These are phyloP conservation scores for Pigoraptor vietnamica DNA, from an alignment of 78 protist genomes.

Conservation along the genomic window DNA sequence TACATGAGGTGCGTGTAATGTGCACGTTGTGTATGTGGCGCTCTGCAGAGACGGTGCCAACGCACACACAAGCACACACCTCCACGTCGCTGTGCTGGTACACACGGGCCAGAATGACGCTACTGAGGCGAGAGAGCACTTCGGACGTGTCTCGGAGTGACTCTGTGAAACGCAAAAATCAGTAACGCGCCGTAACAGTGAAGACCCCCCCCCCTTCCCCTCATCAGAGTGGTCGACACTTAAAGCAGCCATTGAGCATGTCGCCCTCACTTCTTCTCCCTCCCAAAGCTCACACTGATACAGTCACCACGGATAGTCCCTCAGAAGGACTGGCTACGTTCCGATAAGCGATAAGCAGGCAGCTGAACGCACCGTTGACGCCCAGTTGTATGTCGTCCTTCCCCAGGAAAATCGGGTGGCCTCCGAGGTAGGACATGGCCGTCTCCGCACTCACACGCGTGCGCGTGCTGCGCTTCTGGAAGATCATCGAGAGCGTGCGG, in stretches of 20 bases:
- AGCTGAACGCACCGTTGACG: slow-evolving; percentile 39
- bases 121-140: slow-evolving; percentile 34
- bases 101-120: slow-evolving; percentile 58
- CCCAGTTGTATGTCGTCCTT: slow-evolving; percentile 68
- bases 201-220: too few relatives aligned
- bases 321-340: too few relatives aligned
- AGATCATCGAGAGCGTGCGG: slow-evolving; percentile 59
- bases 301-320: too few relatives aligned
- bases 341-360: too few relatives aligned
- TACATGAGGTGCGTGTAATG: too few relatives aligned
- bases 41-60: too few relatives aligned
- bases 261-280: too few relatives aligned
- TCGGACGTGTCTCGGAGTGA: slow-evolving; percentile 45
- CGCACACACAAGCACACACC: background rate
- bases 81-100: slow-evolving; percentile 14
- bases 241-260: too few relatives aligned
- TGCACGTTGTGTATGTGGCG: too few relatives aligned
- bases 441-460: slow-evolving; percentile 67
- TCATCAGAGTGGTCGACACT: too few relatives aligned
- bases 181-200: background rate
- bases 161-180: slow-evolving; percentile 23
- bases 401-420: slow-evolving; percentile 64
- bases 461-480: slow-evolving; percentile 71
- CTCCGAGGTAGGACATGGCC: slow-evolving; percentile 64
- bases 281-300: too few relatives aligned